Evolutionary conservation across 805 yeast genomes (phyloP).

Genomic region (Candida mattraensis): DNA sequence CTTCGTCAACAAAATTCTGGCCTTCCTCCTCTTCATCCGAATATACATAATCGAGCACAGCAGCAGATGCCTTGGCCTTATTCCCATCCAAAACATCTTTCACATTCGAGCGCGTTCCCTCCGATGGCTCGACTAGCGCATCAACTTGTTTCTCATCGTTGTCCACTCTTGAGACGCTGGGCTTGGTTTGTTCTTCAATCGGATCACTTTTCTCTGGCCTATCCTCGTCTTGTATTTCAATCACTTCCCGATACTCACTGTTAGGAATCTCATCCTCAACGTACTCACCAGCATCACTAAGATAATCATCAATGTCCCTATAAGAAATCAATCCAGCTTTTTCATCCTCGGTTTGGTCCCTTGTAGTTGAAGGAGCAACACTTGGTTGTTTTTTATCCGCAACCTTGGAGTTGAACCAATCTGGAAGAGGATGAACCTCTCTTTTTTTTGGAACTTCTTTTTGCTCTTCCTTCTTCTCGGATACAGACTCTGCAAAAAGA

Average conservation of each 20-base stretch:
- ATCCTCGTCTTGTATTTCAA: background rate
- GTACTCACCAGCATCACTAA: constrained; percentile 11
- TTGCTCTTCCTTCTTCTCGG: background rate
- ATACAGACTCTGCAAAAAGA: constrained; percentile 7
- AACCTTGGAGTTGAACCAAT: constrained; percentile 19
- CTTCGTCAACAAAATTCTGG: constrained; percentile 67
- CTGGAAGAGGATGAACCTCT: constrained; percentile 17
- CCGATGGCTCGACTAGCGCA: background rate
- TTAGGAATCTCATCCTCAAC: constrained; percentile 5
- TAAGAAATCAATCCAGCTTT: constrained; percentile 52
- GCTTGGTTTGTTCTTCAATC: constrained; percentile 3
- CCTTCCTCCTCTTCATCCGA: constrained; percentile 77
- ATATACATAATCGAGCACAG: constrained; percentile 55
- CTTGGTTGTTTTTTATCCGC: constrained; percentile 7
- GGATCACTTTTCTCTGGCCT: background rate
- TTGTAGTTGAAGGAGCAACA: background rate
- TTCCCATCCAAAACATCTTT: constrained; percentile 3
- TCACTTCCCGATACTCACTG: background rate
- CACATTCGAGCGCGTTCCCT: constrained; percentile 2
- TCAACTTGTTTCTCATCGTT: background rate
- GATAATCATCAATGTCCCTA: constrained; percentile 43
- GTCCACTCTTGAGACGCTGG: too few species aligned
- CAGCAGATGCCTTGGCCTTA: constrained; percentile 4
- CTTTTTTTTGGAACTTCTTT: constrained; percentile 1
- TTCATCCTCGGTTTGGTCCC: constrained; percentile 38